Percentiles rank a stretch among this genome's conserved stretches.
Conservation (phyloP, 768 basidiomycete species). For the Rhizopogon salebrosus region DNA sequence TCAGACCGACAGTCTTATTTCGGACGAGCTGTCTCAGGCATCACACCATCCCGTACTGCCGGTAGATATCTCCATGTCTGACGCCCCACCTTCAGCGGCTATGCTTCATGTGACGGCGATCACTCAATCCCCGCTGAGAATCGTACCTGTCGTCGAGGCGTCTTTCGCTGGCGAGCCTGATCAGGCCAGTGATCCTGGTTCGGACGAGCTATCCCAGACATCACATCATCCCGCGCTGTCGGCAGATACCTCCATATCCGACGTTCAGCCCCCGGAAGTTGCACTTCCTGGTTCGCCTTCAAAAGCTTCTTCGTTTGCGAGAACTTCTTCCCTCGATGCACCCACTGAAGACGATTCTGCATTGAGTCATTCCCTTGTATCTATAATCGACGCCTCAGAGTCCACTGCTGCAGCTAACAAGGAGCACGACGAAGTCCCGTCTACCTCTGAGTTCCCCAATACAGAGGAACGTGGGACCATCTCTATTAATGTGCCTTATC, state of each 20-base stretch:
- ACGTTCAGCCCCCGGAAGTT: background rate
- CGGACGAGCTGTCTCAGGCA: background rate
- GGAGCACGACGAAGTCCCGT: background rate
- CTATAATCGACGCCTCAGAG: background rate
- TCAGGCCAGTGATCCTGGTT: background rate
- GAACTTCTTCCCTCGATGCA: background rate
- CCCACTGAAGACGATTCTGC: background rate
- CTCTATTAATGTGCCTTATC: slow-evolving; percentile 3
- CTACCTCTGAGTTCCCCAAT: background rate
- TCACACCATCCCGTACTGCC: background rate
- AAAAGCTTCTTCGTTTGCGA: no score
- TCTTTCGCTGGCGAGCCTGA: background rate
- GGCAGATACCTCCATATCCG: background rate
- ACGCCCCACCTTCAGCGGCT: background rate
- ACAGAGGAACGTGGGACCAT: background rate
- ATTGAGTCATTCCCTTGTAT: background rate
- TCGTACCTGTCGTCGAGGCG: background rate
- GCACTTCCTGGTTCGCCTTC: background rate
- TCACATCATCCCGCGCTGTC: background rate
- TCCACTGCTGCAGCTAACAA: background rate
- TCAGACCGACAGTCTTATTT: background rate
- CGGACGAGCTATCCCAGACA: background rate
- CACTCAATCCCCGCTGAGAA: background rate
- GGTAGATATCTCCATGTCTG: background rate
- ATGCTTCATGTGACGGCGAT: background rate